A percentile compares a stretch with the other conserved stretches of the same genome.
Conservation (phyloP, 2,329 filamentous ascomycete species). For the Pestalotiopsis sp. region DNA sequence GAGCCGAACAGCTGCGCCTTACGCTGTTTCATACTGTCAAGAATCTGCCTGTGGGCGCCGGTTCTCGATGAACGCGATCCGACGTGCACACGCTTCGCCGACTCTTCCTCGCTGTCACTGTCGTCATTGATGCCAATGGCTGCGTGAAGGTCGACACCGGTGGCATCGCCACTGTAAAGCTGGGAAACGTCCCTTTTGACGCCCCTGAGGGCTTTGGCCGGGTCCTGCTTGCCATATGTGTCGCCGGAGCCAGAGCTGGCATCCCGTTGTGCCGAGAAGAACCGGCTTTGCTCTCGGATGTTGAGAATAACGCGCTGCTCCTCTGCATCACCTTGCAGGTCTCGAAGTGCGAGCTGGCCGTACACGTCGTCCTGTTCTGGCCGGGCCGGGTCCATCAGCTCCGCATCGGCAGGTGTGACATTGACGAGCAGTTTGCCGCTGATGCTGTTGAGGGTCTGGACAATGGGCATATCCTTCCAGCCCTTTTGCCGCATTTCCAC, state of each 20-base stretch:
- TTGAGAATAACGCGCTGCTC: slow-evolving; percentile 82
- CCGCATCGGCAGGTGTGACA: slow-evolving; percentile 76
- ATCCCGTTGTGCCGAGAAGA: slow-evolving; percentile 68
- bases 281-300: slow-evolving; percentile 82
- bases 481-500: slow-evolving; percentile 79
- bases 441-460: slow-evolving; percentile 84
- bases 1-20: slow-evolving; percentile 60
- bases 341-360: slow-evolving; percentile 73
- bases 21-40: slow-evolving; percentile 64
- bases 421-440: slow-evolving; percentile 93
- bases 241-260: slow-evolving; percentile 44
- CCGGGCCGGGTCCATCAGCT: slow-evolving; percentile 64
- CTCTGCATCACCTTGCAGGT: slow-evolving; percentile 74
- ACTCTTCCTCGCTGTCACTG: slow-evolving; percentile 67
- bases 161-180: slow-evolving; percentile 48
- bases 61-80: slow-evolving; percentile 70
- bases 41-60: slow-evolving; percentile 66
- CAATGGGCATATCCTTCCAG: slow-evolving; percentile 79
- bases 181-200: slow-evolving; percentile 64
- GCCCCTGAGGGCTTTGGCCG: slow-evolving; percentile 65
- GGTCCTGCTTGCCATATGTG: slow-evolving; percentile 70
- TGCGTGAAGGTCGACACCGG: slow-evolving; percentile 61
- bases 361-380: slow-evolving; percentile 76
- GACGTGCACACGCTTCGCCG: slow-evolving; percentile 57
- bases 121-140: slow-evolving; percentile 72